Base-by-base conservation (phyloP, 2,329 filamentous ascomycete genomes). In the Coleophoma crateriformis region DNA sequence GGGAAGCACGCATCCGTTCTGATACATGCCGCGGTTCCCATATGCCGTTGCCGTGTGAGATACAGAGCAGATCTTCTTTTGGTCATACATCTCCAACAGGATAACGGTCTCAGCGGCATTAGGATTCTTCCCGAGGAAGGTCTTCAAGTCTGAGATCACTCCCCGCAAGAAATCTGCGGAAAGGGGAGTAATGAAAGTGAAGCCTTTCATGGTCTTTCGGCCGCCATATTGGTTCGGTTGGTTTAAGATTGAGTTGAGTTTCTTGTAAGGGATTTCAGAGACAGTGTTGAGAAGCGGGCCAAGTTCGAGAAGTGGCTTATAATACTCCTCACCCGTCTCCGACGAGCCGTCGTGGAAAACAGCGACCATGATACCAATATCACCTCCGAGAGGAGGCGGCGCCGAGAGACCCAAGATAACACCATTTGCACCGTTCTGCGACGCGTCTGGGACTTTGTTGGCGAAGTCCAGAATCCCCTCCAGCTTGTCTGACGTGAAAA, bases 171-270 rank as follows among this genome's bases (percentile, higher is more conserved):
- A 63, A 0, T 20, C 39, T 0, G 56, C 27, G 17, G 56, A 49
- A 1, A 71, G 48, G 1, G 69, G 68, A 3, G 64, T 40, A 22
- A 64, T 64, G 52, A 67, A 67, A 2, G 63, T 64, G 0, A 62
- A 64, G 14, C 67, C 67, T 47, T 64, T 65, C 50, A 69, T 68
- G 13, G 59, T 60, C 51, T 67, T 68, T 33, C 69, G 60, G 7
- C 66, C 68, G 1, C 70, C 71, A 44, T 62, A 65, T 14, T 52
- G 54, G 1, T 57, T 52, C 2, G 50, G 48, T 6, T 55, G 49
- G 43, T 68, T 68, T 3, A 69, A 52, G 7, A 67, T 37, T 1
- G 50, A 48, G 45, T 71, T 71, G 7, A 69, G 52, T 7, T 59
- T 54, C 15, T 52, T 50, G 49, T 69, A 70, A 1, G 67, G 64